These are phyloP conservation scores for Kalaharituber pfeilii DNA, from an alignment of 2,329 filamentous ascomycete genomes.

Conservation along the genomic window DNA sequence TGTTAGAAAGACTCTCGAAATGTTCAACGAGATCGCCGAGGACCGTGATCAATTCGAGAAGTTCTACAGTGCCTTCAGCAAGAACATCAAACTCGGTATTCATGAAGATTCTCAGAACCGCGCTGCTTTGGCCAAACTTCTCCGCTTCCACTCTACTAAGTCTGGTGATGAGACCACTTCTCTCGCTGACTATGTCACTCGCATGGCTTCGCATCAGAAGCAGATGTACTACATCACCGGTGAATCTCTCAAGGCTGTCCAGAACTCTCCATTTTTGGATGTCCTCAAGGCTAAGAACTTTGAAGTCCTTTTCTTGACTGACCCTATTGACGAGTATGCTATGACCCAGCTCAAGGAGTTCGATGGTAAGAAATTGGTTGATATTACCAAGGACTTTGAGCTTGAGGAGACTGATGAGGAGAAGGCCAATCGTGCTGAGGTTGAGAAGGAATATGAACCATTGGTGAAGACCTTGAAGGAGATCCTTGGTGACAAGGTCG, in stretches of 20 bases:
- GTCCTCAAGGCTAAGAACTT: conserved; percentile 98
- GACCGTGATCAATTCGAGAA: conserved; percentile 99
- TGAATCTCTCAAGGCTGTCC: conserved; percentile 95
- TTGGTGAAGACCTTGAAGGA: conserved; percentile 98
- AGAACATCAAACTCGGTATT: conserved; percentile 99
- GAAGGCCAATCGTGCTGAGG: conserved; percentile 84
- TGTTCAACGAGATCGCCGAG: conserved; percentile 97
- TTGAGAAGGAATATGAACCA: conserved; percentile 96
- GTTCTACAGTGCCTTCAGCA: conserved; percentile 98
- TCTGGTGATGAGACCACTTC: conserved; percentile 91
- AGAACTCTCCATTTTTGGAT: conserved; percentile 97
- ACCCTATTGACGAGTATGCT: conserved; percentile 98
- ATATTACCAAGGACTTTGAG: conserved; percentile 99
- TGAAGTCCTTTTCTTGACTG: conserved; percentile 96
- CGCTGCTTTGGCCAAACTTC: conserved; percentile 78
- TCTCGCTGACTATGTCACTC: conserved; percentile 90
- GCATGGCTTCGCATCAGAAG: conserved; percentile 99
- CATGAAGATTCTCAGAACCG: conserved; percentile 99
- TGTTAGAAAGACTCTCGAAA: conserved; percentile 99
- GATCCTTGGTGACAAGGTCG: conserved; percentile 95
- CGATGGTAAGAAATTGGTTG: conserved; percentile 98
- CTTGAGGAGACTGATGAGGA: conserved; percentile 99
- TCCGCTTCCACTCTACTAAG: conserved; percentile 98
- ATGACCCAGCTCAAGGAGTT: conserved; percentile 99
- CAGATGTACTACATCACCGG: conserved; percentile 99